Evolutionary conservation across 2,329 filamentous ascomycete species (phyloP), one percentile per base, ranked within the genome.

Genomic region (Diplodia corticola): DNA sequence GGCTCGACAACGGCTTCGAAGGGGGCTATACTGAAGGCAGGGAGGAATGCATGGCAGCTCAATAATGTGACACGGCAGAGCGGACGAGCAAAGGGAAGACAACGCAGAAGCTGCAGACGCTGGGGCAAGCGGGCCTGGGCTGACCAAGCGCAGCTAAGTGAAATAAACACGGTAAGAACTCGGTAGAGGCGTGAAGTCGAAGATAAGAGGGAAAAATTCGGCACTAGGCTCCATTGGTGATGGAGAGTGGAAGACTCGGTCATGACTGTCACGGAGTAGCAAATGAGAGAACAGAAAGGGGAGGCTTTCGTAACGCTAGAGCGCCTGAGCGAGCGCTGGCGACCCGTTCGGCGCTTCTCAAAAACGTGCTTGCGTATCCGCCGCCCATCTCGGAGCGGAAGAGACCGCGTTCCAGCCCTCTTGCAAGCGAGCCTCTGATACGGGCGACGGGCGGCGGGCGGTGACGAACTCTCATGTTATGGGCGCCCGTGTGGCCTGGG

Each of bases 381-480:
- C 55, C 55, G 48, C 37, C 17, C 37, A 46, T 24, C 37, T 60
- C 55, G 55, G 55, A 60, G 17, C 37, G 22, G 33, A 33, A 61
- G 57, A 61, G 57, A 61, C 57, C 57, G 44, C 44, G 57, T 49
- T 61, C 57, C 44, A 61, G 57, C 44, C 57, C 57, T 40, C 55
- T 44, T 13, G 28, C 40, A 61, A 61, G 44, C 57, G 57, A 49
- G 44, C 57, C 57, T 61, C 40, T 50, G 57, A 37, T 37, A 61
- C 50, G 55, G 22, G 20, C 30, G 24, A 40, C 2, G 13, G 35
- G 46, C 55, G 55, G 55, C n/a, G n/a, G n/a, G n/a, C 28, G 33
- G 33, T 61, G 57, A 46, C 15, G n/a, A 61, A 44, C 17, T 26
- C 44, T 35, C 44, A 26, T 44, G 17, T 44, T 1, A 20, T 7